Base-by-base conservation (phyloP, 2,329 filamentous ascomycete species). In the Epichloe uncinata region DNA sequence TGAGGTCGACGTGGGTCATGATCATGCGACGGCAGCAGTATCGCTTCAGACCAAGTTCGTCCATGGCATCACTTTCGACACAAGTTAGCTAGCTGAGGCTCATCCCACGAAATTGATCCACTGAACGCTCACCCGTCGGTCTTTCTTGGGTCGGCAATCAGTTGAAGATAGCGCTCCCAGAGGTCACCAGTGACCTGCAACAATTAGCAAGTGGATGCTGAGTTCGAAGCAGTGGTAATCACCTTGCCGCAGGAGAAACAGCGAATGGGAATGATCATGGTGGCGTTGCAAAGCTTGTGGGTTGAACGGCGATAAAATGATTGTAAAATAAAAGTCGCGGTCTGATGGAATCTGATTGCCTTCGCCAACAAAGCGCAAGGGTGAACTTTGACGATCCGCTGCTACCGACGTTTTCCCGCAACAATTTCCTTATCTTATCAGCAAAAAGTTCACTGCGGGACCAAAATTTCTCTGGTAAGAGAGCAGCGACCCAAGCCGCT, bases 231-330 rank as follows among this genome's bases (percentile, higher is more conserved):
- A 42, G 6, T 6, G 13, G 8, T 6, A 36, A 11, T 53, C 70
- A 95, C 93, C 87, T 98, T 98, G 69, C 93, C 93, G 69, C 93
- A 98, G 52, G 93, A 97, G 72, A 98, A 98, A 73, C 93, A 98
- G 59, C 93, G 88, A 57, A 98, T 87, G 3, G 93, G 93, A 59
- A 98, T 97, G 70, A 98, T 98, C 93, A 98, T 98, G 40, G 20
- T 40, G 47, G 16, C 8, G 46, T 36, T 49, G 34, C 35, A 22
- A 33, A n/a, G 8, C 26, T 26, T 38, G 3, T 2, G 20, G 34
- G 34, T 35, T 35, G 11, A 5, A 43, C 4, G 15, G 26, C 15
- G 38, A 20, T 15, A 9, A 36, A 36, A 33, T 13, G 20, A 20
- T 26, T 15, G 18, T 37, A 22, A 42, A 20, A 9, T 3, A 20